phyloP scores from a whole-genome alignment of 345 rosid species.

The Angophora floribunda region DNA sequence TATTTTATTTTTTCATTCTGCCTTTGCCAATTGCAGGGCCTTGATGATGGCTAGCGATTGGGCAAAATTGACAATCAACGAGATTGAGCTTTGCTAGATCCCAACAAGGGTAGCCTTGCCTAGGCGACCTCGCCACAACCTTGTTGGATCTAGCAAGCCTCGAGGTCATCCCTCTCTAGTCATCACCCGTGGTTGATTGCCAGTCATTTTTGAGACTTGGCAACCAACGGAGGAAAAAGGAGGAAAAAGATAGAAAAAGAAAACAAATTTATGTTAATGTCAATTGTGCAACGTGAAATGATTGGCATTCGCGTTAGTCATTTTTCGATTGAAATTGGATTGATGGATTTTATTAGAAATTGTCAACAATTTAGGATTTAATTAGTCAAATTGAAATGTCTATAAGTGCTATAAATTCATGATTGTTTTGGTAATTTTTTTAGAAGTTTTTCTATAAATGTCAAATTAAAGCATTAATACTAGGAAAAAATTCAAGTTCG shows the following conservation, averaged over 20 bases:
- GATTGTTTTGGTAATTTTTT: not conserved
- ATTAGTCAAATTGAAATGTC: not conserved
- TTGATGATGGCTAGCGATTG: not conserved
- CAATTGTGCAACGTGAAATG: fast-evolving
- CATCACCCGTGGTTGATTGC: not conserved
- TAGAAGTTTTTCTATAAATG: not conserved
- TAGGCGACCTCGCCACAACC: not conserved
- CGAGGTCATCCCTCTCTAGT: not conserved
- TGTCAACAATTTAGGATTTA: not conserved
- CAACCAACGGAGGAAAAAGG: not conserved
- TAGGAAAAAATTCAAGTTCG: not conserved
- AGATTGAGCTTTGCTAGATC: not conserved
- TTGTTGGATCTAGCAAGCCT: not conserved
- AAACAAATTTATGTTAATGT: fast-evolving
- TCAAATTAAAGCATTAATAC: not conserved
- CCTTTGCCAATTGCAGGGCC: not conserved
- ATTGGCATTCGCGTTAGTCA: fast-evolving
- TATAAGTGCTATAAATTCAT: not conserved
- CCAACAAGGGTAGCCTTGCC: not conserved
- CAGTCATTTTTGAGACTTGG: not conserved
- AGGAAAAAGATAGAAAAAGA: fast-evolving
- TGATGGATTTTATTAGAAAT: not conserved
- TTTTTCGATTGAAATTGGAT: not conserved
- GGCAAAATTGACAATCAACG: fast-evolving
- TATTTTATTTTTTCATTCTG: not conserved